Evolutionary conservation across 164 flowering plant genomes (phyloP).

Genomic region (Warburgia ugandensis): DNA sequence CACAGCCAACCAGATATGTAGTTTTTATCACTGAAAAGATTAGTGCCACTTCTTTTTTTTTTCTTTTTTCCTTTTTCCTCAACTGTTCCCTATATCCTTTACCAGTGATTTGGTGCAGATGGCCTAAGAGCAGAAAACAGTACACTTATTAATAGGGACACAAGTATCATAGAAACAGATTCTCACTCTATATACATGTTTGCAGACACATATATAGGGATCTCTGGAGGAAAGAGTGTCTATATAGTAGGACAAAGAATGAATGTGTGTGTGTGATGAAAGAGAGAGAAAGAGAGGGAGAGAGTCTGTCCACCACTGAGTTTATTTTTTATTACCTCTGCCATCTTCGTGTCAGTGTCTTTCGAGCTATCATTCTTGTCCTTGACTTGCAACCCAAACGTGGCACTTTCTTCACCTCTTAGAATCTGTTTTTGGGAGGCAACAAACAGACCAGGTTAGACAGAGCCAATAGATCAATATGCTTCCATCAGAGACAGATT

Average conservation of each 20-base stretch:
- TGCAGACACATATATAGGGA: no score
- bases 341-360: slow-evolving; percentile 67
- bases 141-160: background rate
- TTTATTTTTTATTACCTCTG: slow-evolving; percentile 47
- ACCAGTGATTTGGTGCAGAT: background rate
- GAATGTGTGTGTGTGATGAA: background rate
- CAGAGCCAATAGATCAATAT: background rate
- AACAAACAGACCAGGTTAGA: background rate
- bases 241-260: background rate
- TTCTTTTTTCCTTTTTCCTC: no score
- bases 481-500: slow-evolving; percentile 4
- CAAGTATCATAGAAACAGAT: background rate
- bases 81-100: no score
- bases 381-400: slow-evolving; percentile 58
- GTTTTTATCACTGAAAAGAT: no score
- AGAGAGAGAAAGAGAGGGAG: background rate
- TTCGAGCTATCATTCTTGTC: slow-evolving; percentile 42
- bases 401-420: slow-evolving; percentile 81
- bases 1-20: no score
- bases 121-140: background rate
- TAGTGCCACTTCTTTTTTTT: no score
- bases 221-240: no score
- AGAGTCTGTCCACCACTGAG: no score
- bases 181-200: no score
- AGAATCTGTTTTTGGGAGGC: slow-evolving; percentile 28